Percentiles rank a stretch among this genome's conserved stretches.
phyloP scores from a whole-genome alignment of 192 early-diverging fungal species.

The Coemansia sp. region DNA sequence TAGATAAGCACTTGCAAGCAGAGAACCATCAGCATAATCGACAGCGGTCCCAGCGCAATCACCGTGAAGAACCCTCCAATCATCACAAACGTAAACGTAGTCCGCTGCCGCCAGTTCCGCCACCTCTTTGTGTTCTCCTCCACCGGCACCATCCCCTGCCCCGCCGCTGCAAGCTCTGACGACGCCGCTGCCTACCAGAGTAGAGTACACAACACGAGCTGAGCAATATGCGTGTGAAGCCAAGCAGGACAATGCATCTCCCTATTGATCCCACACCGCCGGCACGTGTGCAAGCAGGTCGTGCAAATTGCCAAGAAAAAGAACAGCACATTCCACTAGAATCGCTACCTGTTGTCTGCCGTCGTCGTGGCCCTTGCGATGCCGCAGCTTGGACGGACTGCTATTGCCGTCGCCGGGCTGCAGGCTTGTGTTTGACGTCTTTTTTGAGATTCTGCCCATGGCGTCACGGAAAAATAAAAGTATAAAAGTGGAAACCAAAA shows the following conservation, averaged over 20 bases:
- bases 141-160: slow-evolving; percentile 20
- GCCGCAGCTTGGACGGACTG: slow-evolving; percentile 42
- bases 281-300: background rate
- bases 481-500: background rate
- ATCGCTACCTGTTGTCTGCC: slow-evolving; percentile 4
- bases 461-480: background rate
- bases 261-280: background rate
- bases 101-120: slow-evolving; percentile 81
- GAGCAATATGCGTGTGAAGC: background rate
- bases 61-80: slow-evolving; percentile 76
- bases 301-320: background rate
- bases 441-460: slow-evolving; percentile 37
- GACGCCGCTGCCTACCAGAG: background rate
- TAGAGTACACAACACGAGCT: background rate
- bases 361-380: slow-evolving; percentile 35
- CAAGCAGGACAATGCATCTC: slow-evolving; percentile 1
- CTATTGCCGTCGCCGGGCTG: slow-evolving; percentile 7
- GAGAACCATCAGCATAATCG: slow-evolving; percentile 82
- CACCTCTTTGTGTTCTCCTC: slow-evolving; percentile 57
- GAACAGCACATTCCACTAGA: background rate
- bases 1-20: slow-evolving; percentile 84
- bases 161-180: background rate
- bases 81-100: slow-evolving; percentile 87
- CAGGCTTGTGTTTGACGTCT: slow-evolving; percentile 25
- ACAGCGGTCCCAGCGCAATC: slow-evolving; percentile 76